Base-by-base conservation (phyloP, 1,139 yeast genomes). In the Lodderomyces theae region DNA sequence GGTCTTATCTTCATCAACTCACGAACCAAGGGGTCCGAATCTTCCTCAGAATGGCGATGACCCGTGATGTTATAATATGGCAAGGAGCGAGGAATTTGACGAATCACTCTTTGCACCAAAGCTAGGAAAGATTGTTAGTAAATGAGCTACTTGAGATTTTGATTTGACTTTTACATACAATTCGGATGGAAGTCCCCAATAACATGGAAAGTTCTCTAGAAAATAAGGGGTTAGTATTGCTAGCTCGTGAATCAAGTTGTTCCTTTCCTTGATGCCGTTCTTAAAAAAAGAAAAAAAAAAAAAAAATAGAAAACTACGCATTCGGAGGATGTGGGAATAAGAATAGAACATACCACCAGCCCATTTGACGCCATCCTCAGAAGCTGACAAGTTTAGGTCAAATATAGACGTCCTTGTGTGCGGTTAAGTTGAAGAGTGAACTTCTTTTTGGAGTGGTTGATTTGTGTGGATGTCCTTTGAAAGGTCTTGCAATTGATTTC, bases 1-100 rank as follows among this genome's bases (percentile, higher is more conserved):
- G 69, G 69, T 23, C 52, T 56, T 19, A 69, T 47, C 41, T 64
- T 68, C 56, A 57, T 49, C 39, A 69, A 54, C 37, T 65, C 69
- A 18, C 52, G 44, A 17, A 59, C 43, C 7, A 66, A 60, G 6
- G 70, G 69, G 25, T 57, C 57, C 16, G 38, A 41, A n/a, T 40
- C 43, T 7, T 40, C 37, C 15, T 38, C 38, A 11, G 45, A 17
- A 9, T 11, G 23, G 12, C 8, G 19, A 15, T 12, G 30, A 13
- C 16, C 22, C 6, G 32, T 23, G 34, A 46, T 49, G 31, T 44
- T 44, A 31, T 46, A 47, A 22, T 49, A 47, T 6, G 53, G 50
- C 19, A 49, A 44, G 5, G 51, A 43, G 12, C 51, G 40, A 3
- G 57, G 56, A 22, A 52, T 48, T 24, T 36, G 41, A 32, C 45